Evolutionary conservation across 257 asterid genomes (phyloP).

Genomic region (Petunia axillaris): DNA sequence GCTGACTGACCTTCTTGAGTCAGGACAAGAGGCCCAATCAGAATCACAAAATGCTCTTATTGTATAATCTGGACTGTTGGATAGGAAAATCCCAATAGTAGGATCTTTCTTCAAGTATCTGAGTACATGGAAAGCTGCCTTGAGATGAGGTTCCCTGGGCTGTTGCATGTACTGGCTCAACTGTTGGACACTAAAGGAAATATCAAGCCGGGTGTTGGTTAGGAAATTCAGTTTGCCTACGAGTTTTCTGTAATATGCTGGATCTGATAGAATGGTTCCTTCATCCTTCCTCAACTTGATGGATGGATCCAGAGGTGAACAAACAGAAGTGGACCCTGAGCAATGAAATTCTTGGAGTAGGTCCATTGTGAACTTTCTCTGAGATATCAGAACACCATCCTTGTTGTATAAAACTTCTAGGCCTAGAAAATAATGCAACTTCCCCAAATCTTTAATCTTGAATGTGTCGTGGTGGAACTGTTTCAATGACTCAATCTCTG

Average conservation of each 20-base stretch:
- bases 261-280: background rate
- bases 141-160: too few species aligned
- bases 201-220: too few species aligned
- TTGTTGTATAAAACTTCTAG: background rate
- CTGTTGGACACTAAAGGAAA: too few species aligned
- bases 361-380: background rate
- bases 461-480: background rate
- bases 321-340: background rate
- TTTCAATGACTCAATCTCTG: background rate
- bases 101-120: too few species aligned
- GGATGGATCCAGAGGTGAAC: background rate
- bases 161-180: too few species aligned
- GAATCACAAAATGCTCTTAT: too few species aligned
- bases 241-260: background rate
- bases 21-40: too few species aligned
- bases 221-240: background rate
- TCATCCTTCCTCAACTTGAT: background rate
- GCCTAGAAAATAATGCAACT: too few species aligned
- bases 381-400: background rate
- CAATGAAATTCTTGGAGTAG: background rate
- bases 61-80: too few species aligned
- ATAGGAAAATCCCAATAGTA: too few species aligned
- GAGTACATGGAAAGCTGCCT: too few species aligned
- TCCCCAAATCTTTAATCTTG: background rate
- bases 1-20: background rate